Evolutionary conservation across 225 moss, liverwort and hornwort species (phyloP).

Genomic region (Pseudisothecium myosuroides): DNA sequence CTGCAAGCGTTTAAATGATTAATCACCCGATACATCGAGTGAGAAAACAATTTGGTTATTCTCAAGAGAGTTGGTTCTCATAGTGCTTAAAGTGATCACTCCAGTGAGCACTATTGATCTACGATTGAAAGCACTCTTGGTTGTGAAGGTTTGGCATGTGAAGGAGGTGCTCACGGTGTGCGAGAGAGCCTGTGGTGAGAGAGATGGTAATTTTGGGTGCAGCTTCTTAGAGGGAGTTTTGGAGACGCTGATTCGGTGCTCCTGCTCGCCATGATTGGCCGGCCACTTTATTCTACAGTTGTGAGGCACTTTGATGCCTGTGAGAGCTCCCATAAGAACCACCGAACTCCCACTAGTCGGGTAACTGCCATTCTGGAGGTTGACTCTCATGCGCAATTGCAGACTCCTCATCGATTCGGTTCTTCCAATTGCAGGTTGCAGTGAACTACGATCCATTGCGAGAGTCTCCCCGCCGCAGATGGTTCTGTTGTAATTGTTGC

Average conservation of each 20-base stretch:
- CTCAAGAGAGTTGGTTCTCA: neutral
- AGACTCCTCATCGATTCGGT: neutral
- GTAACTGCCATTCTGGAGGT: neutral
- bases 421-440: neutral
- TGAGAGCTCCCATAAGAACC: neutral
- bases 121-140: neutral
- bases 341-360: neutral
- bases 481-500: neutral
- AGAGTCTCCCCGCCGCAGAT: neutral
- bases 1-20: neutral
- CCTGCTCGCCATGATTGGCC: neutral
- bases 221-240: neutral
- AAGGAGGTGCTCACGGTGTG: constrained; percentile 11
- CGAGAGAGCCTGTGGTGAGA: neutral
- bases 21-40: neutral
- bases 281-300: neutral
- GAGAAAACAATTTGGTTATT: neutral
- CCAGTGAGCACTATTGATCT: neutral
- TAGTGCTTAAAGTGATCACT: neutral
- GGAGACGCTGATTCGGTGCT: neutral
- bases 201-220: neutral
- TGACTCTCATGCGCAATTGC: neutral
- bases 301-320: neutral
- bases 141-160: neutral
- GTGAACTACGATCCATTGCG: neutral